A percentile compares a stretch with the other conserved stretches of the same genome.
Evolutionary conservation across 2,329 filamentous ascomycete species (phyloP).

Genomic region (Ascocoryne sarcoides): DNA sequence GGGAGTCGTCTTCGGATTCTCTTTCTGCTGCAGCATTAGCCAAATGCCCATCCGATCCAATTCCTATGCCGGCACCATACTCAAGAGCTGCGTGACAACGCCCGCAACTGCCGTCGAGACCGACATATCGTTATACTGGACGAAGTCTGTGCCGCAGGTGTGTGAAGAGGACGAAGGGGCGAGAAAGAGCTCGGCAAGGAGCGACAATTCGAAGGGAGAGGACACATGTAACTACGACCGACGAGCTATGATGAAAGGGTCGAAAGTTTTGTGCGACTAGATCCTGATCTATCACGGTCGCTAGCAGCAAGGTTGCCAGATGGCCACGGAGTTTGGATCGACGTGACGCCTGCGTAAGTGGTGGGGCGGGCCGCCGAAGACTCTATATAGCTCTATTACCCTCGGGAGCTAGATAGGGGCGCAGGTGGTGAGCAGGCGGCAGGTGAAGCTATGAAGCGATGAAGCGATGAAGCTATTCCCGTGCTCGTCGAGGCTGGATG

Average conservation of each 20-base stretch:
- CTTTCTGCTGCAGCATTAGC: conserved; percentile 23
- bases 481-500: too few relatives aligned
- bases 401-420: too few relatives aligned
- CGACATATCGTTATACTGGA: neutral
- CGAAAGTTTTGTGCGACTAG: neutral
- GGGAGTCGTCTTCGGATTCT: conserved; percentile 23
- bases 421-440: too few relatives aligned
- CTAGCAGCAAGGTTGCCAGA: conserved; percentile 8
- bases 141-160: conserved; percentile 18
- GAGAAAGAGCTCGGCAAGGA: conserved; percentile 26
- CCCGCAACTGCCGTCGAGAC: conserved; percentile 18
- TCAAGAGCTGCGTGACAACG: conserved; percentile 27
- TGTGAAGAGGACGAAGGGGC: conserved; percentile 2
- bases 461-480: too few relatives aligned
- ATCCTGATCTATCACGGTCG: neutral
- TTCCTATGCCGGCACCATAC: conserved; percentile 19
- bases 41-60: conserved; percentile 3
- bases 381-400: too few relatives aligned
- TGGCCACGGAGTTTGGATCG: neutral
- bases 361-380: too few relatives aligned
- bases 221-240: conserved; percentile 27
- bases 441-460: too few relatives aligned
- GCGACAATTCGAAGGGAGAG: conserved; percentile 19
- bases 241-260: neutral
- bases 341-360: too few relatives aligned